Percentiles rank a stretch among this genome's conserved stretches.
Evolutionary conservation across 2,329 filamentous ascomycete species (phyloP).

Genomic region (Clonostachys rosea): DNA sequence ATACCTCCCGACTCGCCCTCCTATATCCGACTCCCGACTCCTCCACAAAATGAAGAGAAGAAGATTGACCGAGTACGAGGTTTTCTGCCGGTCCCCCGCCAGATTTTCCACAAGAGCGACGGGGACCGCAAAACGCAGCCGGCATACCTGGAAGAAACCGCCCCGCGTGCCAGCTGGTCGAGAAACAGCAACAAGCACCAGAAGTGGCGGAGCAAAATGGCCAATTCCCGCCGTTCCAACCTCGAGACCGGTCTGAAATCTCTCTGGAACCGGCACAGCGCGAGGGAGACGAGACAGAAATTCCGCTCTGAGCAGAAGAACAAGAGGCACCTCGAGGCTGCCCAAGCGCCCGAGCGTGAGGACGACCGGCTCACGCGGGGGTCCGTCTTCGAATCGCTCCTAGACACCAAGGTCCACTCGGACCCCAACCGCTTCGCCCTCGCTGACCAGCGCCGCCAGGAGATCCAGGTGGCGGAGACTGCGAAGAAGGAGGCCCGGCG

Average conservation of each 20-base stretch:
- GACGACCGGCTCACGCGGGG: conserved; percentile 74
- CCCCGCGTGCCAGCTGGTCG: conserved; percentile 24
- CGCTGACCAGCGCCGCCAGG: conserved; percentile 38
- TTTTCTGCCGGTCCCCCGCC: conserved; percentile 75
- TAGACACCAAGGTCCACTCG: conserved; percentile 44
- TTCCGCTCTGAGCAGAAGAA: not conserved
- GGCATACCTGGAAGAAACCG: conserved; percentile 57
- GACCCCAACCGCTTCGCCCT: conserved; percentile 60
- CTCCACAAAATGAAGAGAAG: conserved; percentile 62
- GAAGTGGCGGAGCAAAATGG: conserved; percentile 69
- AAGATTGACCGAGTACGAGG: conserved; percentile 58
- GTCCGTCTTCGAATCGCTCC: conserved; percentile 49
- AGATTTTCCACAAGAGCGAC: conserved; percentile 63
- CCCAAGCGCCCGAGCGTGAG: conserved; percentile 63
- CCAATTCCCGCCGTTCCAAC: conserved; percentile 65
- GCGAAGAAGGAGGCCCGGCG: conserved; percentile 54
- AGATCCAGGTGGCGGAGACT: conserved; percentile 32
- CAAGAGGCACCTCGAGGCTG: conserved; percentile 15
- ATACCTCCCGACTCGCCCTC: conserved; percentile 84
- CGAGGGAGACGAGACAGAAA: not conserved
- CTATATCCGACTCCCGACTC: conserved; percentile 77
- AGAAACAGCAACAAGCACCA: conserved; percentile 15
- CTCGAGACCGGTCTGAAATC: conserved; percentile 66
- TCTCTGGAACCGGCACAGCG: conserved; percentile 54
- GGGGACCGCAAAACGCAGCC: conserved; percentile 55